Percentiles rank a stretch among this genome's conserved stretches.
Evolutionary conservation across 176 grass and related monocot species (phyloP).

Genomic region (Cymbopogon citratus): DNA sequence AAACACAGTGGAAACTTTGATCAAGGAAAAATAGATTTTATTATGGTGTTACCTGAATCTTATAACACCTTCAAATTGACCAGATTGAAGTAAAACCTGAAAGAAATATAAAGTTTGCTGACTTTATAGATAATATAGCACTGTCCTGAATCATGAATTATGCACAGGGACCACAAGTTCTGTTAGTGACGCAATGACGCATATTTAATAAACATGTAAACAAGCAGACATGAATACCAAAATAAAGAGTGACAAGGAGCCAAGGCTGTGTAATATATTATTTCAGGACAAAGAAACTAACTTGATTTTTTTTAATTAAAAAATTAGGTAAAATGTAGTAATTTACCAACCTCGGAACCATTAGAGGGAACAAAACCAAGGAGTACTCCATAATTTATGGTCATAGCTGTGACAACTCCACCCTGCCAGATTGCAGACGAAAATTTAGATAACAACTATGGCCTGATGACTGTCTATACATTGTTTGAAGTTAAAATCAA

Average conservation of each 20-base stretch:
- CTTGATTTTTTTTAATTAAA: neutral
- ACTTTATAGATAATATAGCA: neutral
- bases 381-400: constrained; percentile 84
- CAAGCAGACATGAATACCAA: no score
- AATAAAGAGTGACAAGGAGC: no score
- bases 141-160: neutral
- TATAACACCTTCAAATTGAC: constrained; percentile 72
- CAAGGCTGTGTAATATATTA: neutral
- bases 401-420: constrained; percentile 81
- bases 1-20: neutral
- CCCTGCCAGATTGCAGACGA: constrained; percentile 48
- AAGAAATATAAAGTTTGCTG: constrained; percentile 8
- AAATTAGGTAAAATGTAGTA: constrained; percentile 7
- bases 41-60: constrained; percentile 54
- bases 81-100: constrained; percentile 68
- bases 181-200: neutral
- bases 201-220: constrained; percentile 12
- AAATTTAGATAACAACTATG: constrained; percentile 11
- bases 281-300: neutral
- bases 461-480: neutral
- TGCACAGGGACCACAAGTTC: neutral
- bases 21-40: neutral
- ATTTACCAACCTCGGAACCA: constrained; percentile 57
- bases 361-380: constrained; percentile 77
- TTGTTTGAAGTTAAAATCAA: neutral